Evolutionary conservation across 2,329 filamentous ascomycete genomes (phyloP), one percentile per base, ranked within the genome.

Genomic region (Diaporthe humulicola): DNA sequence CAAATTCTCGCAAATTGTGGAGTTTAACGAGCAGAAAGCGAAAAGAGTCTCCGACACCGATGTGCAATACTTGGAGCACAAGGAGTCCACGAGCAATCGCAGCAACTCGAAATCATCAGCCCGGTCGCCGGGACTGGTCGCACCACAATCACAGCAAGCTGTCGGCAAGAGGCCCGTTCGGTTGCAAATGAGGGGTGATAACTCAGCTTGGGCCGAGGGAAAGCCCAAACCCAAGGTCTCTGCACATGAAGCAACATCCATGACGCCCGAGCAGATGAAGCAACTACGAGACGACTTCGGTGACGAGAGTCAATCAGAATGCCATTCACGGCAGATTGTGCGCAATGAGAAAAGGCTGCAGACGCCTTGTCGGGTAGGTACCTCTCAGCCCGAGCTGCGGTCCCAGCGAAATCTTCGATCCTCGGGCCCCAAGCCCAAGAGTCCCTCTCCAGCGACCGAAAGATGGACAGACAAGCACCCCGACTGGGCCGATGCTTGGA

Each of bases 401-500:
- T 66, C 77, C 72, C 40, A 78, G 70, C 40, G 78, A 78, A 70
- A 45, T 74, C n/a, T 73, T 67, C 40, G 56, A 76, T 74, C 60
- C 4, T 33, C 48, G 14, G 52, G 36, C 33, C 5, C 56, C 12
- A 72, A 71, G 42, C 17, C 56, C 28, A 66, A 52, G 45, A 76
- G 75, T 40, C 74, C 75, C 10, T 74, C 50, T 58, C 75, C 77
- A n/a, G 58, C 74, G 78, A 15, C 75, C 25, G 79, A 81, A 52
- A 79, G 82, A 19, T 93, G 90, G 91, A 90, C 90, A 2, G 78
- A 80, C 9, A 75, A 83, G 36, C 85, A 93, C 76, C 84, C 84
- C 9, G 82, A 82, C 3, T 93, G 91, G 91, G 82, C 82, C 45
- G 82, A 83, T 22, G 75, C 83, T 0, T 93, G 91, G 90, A 84